Conservation (phyloP, 768 basidiomycete genomes). For the Cyclocybe cylindracea region DNA sequence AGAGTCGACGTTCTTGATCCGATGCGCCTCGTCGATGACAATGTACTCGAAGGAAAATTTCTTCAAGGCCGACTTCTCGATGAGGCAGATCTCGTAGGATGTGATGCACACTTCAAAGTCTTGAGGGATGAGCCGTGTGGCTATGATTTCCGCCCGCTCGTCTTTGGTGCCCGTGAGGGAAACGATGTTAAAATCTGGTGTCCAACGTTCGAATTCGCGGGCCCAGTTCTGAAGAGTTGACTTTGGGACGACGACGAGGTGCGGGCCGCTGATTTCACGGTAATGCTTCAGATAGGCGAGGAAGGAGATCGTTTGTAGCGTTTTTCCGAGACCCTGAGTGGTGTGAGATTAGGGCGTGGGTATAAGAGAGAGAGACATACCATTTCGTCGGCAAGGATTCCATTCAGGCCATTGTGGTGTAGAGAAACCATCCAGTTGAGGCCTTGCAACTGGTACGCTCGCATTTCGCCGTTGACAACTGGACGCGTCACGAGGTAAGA, state of each 20-base stretch:
- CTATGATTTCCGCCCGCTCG: slow-evolving; percentile 82
- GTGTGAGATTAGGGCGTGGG: neutral
- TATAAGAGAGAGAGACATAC: slow-evolving; percentile 25
- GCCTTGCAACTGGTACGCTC: slow-evolving; percentile 93
- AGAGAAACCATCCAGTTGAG: slow-evolving; percentile 83
- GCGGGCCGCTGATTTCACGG: slow-evolving; percentile 73
- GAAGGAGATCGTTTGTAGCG: slow-evolving; percentile 97
- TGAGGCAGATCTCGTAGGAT: slow-evolving; percentile 95
- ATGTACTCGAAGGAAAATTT: slow-evolving; percentile 98
- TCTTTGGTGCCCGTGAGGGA: slow-evolving; percentile 87
- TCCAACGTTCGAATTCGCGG: slow-evolving; percentile 91
- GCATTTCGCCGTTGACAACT: slow-evolving; percentile 92
- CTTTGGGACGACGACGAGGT: slow-evolving; percentile 97
- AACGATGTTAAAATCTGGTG: slow-evolving; percentile 81
- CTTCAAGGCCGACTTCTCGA: slow-evolving; percentile 89
- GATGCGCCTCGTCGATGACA: slow-evolving; percentile 97
- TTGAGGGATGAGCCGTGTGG: slow-evolving; percentile 75
- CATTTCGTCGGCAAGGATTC: slow-evolving; percentile 98
- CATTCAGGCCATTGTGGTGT: slow-evolving; percentile 95
- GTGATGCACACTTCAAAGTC: slow-evolving; percentile 96
- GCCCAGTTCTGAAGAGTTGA: slow-evolving; percentile 97
- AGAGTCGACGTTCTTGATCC: slow-evolving; percentile 98
- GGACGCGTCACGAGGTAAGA: neutral
- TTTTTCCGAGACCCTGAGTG: slow-evolving; percentile 91
- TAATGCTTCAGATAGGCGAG: slow-evolving; percentile 92